A percentile compares a stretch with the other conserved stretches of the same genome.
Evolutionary conservation across 352 stramenopile species (phyloP).

Genomic region (Pythium folliculosum): DNA sequence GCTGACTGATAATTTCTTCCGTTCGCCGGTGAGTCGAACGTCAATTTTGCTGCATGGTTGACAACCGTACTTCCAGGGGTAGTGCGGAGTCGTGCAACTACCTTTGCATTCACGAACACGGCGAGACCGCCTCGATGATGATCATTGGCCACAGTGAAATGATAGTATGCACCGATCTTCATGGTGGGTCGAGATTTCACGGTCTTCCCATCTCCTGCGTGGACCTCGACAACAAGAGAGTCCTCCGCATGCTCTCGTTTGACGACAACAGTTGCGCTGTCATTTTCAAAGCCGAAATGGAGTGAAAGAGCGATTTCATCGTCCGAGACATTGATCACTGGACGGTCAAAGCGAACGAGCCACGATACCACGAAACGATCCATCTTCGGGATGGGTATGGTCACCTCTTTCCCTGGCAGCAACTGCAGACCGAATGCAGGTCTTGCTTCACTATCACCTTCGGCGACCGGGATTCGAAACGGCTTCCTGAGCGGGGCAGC

Average conservation of each 20-base stretch:
- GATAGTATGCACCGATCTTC: constrained; percentile 24
- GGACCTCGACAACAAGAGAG: neutral
- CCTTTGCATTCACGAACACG: constrained; percentile 23
- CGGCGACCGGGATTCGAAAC: constrained; percentile 39
- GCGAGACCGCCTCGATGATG: neutral
- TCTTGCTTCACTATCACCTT: constrained; percentile 12
- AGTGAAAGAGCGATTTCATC: neutral
- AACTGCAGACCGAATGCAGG: constrained; percentile 45
- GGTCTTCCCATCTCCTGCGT: neutral
- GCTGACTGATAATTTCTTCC: neutral
- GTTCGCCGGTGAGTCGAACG: constrained; percentile 1
- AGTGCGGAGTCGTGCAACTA: neutral
- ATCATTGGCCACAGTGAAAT: constrained; percentile 19
- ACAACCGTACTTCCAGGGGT: neutral
- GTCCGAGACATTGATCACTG: neutral
- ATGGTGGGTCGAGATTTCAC: constrained; percentile 5
- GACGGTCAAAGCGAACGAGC: constrained; percentile 37
- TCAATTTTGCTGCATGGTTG: neutral
- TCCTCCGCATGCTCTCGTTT: neutral
- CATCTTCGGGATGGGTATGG: neutral
- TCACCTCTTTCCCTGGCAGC: constrained; percentile 30
- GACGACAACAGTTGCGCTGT: neutral
- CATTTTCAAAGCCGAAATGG: neutral
- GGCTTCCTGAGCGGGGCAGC: constrained; percentile 53
- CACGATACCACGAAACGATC: constrained; percentile 40